These are phyloP conservation scores for Avicennia marina DNA, from an alignment of 257 asterid species.

Conservation along the genomic window DNA sequence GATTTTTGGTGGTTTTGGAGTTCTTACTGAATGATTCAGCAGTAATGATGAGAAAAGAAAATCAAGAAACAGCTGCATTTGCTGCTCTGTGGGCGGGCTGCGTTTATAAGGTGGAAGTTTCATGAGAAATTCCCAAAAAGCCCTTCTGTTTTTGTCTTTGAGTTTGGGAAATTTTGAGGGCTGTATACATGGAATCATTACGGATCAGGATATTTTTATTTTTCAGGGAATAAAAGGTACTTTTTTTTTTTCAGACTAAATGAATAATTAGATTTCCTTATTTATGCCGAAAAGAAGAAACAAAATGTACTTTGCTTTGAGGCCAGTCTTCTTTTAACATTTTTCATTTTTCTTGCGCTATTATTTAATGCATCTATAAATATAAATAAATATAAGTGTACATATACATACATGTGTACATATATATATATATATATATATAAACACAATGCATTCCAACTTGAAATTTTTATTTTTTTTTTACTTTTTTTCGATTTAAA, in stretches of 20 bases:
- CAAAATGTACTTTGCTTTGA: neutral
- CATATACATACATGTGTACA: too few species aligned
- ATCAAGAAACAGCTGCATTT: constrained; percentile 20
- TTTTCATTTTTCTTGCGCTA: neutral
- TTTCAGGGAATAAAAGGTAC: neutral
- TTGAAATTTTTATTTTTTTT: too few species aligned
- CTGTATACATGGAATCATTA: constrained; percentile 11
- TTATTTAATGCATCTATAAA: too few species aligned
- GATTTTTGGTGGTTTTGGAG: constrained; percentile 16
- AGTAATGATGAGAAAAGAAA: neutral
- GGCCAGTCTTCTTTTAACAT: neutral
- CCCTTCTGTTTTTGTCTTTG: neutral
- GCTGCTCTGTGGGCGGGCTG: neutral
- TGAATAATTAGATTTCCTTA: neutral
- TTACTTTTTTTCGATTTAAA: too few species aligned
- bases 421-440: too few species aligned
- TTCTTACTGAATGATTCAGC: neutral
- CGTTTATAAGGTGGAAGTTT: constrained; percentile 1
- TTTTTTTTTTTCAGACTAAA: neutral
- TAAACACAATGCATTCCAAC: too few species aligned
- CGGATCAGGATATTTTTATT: constrained; percentile 6
- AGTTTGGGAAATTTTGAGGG: neutral
- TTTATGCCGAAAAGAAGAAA: neutral
- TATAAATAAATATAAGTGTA: too few species aligned
- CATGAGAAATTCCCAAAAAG: constrained; percentile 6